phyloP scores from a whole-genome alignment of 2,329 filamentous ascomycete genomes.

The Colletotrichum destructivum region DNA sequence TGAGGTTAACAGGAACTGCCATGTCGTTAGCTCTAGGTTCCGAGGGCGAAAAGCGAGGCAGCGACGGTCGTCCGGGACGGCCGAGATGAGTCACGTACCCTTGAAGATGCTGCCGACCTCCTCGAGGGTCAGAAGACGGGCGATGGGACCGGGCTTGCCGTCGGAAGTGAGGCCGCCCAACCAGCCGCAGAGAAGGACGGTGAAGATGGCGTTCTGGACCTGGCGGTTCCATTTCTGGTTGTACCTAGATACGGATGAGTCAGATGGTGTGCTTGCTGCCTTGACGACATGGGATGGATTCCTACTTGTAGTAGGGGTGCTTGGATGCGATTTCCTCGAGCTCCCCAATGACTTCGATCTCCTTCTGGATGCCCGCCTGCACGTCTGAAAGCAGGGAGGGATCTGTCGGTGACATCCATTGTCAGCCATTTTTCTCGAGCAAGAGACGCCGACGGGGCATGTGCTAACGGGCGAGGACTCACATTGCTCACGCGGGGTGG shows the following conservation, averaged over 20 bases:
- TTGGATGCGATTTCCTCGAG: conserved; percentile 83
- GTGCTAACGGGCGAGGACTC: conserved; percentile 44
- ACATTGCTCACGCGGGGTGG: conserved; percentile 78
- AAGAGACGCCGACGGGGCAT: too few relatives aligned
- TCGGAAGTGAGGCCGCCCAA: conserved; percentile 79
- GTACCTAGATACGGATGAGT: conserved; percentile 64
- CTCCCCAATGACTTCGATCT: conserved; percentile 79
- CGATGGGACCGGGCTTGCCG: conserved; percentile 67
- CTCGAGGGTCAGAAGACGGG: conserved; percentile 86
- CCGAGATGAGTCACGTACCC: conserved; percentile 62
- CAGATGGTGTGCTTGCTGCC: conserved; percentile 9
- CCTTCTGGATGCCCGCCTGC: conserved; percentile 78
- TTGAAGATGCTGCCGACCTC: conserved; percentile 85
- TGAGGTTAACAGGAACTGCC: conserved; percentile 90
- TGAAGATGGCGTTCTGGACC: conserved; percentile 82
- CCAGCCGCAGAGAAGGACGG: conserved; percentile 76
- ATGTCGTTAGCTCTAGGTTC: neutral
- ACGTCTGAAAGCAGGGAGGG: conserved; percentile 78
- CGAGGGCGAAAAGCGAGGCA: neutral
- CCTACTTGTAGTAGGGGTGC: conserved; percentile 95
- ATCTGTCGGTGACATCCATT: conserved; percentile 72
- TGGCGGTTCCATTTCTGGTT: conserved; percentile 89
- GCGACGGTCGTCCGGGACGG: neutral
- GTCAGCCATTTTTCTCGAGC: too few relatives aligned
- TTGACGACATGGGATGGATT: neutral